Conservation (phyloP, 306 rosid genomes). For the Leucaena leucocephala region DNA sequence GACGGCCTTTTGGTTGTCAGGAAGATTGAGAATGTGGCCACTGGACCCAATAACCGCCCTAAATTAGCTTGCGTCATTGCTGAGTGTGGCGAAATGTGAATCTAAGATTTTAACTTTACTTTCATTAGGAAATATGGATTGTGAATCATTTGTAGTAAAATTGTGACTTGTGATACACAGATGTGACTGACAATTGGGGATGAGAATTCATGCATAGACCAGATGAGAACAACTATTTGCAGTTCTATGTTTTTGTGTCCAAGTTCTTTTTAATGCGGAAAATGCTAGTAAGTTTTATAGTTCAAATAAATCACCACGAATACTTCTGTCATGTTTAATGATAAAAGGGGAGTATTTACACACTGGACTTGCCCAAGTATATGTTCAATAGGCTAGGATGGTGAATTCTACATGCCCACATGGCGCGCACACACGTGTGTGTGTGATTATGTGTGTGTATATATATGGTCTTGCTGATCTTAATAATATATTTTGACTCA, state of each 20-base stretch:
- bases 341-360: too few species aligned
- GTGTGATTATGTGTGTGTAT: too few species aligned
- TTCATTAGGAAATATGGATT: constrained; percentile 3
- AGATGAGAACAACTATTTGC: neutral
- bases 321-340: neutral
- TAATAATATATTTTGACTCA: too few species aligned
- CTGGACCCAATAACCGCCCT: constrained; percentile 92
- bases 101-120: constrained; percentile 27
- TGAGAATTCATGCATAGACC: neutral
- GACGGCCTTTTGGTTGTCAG: constrained; percentile 96
- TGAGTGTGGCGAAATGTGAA: constrained; percentile 97
- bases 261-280: neutral
- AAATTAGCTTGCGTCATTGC: constrained; percentile 80
- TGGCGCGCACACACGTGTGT: too few species aligned
- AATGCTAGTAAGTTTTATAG: neutral
- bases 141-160: constrained; percentile 13
- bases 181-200: neutral
- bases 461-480: too few species aligned
- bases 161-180: constrained; percentile 11
- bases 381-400: too few species aligned
- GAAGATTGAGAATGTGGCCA: constrained; percentile 97
- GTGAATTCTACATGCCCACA: neutral
- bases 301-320: neutral
- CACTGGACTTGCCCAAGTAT: too few species aligned
- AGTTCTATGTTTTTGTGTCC: neutral